A percentile compares a stretch with the other conserved stretches of the same genome.
Conservation (phyloP, 768 basidiomycete genomes). For the Crucibulum laeve region DNA sequence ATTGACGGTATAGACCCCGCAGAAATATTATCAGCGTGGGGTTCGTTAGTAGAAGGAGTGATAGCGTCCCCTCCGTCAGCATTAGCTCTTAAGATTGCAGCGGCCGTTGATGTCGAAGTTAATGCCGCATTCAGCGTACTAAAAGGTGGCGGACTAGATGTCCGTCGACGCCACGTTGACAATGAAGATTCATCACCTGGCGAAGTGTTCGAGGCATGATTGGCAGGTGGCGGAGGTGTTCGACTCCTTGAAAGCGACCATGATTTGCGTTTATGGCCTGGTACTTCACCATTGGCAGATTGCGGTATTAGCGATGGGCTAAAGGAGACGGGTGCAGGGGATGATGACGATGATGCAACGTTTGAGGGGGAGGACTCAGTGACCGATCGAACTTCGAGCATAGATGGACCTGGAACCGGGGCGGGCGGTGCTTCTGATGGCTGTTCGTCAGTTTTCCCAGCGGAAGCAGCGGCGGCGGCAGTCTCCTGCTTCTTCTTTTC, state of each 20-base stretch:
- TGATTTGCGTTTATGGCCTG: slow-evolving; percentile 21
- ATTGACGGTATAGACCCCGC: slow-evolving; percentile 18
- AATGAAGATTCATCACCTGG: slow-evolving; percentile 23
- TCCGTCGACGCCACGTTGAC: slow-evolving; percentile 25
- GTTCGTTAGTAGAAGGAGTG: no score
- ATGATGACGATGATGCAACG: slow-evolving; percentile 20
- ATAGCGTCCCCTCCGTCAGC: neutral
- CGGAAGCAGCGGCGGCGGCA: slow-evolving; percentile 29
- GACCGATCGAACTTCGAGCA: slow-evolving; percentile 20
- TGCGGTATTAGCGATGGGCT: slow-evolving; percentile 17
- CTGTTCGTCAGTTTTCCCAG: slow-evolving; percentile 2
- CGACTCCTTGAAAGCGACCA: slow-evolving; percentile 32
- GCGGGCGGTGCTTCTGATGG: slow-evolving; percentile 16
- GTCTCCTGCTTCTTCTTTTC: slow-evolving; percentile 56
- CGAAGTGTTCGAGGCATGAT: slow-evolving; percentile 17
- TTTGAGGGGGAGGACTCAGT: slow-evolving; percentile 9
- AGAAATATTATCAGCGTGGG: slow-evolving; percentile 5
- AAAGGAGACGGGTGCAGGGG: slow-evolving; percentile 19
- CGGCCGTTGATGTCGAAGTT: slow-evolving; percentile 41
- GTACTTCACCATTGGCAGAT: slow-evolving; percentile 12
- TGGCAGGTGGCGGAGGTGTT: slow-evolving; percentile 24
- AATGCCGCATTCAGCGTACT: slow-evolving; percentile 41
- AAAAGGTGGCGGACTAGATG: slow-evolving; percentile 36
- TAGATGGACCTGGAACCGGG: slow-evolving; percentile 28
- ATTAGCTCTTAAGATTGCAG: slow-evolving; percentile 29